Conservation (phyloP, 164 flowering plant species). For the Chloranthus sessilifolius region DNA sequence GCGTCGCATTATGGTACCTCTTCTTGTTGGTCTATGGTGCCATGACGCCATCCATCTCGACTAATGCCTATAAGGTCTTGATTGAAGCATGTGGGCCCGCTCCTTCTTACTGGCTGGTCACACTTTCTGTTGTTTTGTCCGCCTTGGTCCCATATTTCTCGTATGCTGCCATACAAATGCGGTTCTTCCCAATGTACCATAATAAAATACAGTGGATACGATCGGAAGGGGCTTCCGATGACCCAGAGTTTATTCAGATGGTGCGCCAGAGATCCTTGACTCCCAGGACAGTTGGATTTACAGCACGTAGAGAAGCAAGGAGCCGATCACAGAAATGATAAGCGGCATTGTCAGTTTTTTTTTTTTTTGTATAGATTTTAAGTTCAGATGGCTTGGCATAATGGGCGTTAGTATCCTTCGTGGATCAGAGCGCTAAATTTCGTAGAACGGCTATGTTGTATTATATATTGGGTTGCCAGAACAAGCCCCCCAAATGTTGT, state of each 20-base stretch:
- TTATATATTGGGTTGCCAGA: too few relatives aligned
- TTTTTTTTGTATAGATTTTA: too few relatives aligned
- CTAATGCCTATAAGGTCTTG: constrained; percentile 63
- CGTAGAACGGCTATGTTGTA: too few relatives aligned
- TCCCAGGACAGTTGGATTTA: constrained; percentile 56
- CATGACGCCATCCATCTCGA: constrained; percentile 48
- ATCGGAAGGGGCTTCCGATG: constrained; percentile 29
- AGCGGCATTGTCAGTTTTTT: too few relatives aligned
- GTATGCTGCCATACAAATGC: constrained; percentile 45
- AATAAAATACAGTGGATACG: constrained; percentile 37
- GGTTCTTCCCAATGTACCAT: constrained; percentile 68
- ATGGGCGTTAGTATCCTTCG: too few relatives aligned
- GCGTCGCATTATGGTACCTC: constrained; percentile 63
- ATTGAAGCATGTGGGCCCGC: constrained; percentile 68
- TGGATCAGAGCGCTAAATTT: too few relatives aligned
- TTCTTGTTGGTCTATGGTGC: constrained; percentile 58
- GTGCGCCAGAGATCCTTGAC: constrained; percentile 62
- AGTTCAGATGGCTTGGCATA: too few relatives aligned
- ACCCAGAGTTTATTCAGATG: constrained; percentile 54
- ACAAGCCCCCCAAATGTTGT: too few relatives aligned
- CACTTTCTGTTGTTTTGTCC: constrained; percentile 45
- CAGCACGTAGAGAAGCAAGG: constrained; percentile 33
- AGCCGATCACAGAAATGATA: too few relatives aligned
- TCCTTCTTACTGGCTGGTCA: constrained; percentile 46
- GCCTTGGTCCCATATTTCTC: constrained; percentile 51